phyloP scores from a whole-genome alignment of 164 flowering plant species.

The Platanus orientalis region DNA sequence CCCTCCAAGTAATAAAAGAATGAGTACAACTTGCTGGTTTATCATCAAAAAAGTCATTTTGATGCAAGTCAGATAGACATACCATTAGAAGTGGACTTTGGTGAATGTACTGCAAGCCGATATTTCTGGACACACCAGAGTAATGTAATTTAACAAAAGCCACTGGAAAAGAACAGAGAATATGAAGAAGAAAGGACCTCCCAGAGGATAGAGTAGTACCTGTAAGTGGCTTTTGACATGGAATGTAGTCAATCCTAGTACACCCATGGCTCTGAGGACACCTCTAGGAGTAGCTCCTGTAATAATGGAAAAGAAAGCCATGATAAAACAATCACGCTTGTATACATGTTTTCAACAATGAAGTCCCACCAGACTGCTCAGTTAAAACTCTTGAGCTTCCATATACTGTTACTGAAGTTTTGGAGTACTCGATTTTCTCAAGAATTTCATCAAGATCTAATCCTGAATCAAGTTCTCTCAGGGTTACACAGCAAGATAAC shows the following conservation, averaged over 20 bases:
- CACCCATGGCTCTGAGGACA: slow-evolving; percentile 96
- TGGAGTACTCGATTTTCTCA: no score
- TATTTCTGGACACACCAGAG: slow-evolving; percentile 64
- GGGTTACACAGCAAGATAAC: no score
- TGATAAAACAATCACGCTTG: background rate
- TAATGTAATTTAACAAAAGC: slow-evolving; percentile 3
- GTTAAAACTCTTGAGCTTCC: background rate
- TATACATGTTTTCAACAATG: background rate
- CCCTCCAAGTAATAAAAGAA: background rate
- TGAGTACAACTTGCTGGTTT: background rate
- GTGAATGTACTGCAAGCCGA: slow-evolving; percentile 89
- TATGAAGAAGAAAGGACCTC: background rate
- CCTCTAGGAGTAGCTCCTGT: slow-evolving; percentile 98
- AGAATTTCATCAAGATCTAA: no score
- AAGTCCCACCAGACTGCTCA: background rate
- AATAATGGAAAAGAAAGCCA: slow-evolving; percentile 5
- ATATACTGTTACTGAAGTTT: no score
- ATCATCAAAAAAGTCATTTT: background rate
- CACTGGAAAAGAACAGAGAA: background rate
- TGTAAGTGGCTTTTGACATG: slow-evolving; percentile 98
- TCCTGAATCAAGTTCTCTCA: no score
- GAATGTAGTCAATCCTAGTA: slow-evolving; percentile 84
- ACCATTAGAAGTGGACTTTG: slow-evolving; percentile 89
- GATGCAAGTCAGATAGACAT: slow-evolving; percentile 14
- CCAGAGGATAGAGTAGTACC: slow-evolving; percentile 29